A percentile compares a stretch with the other conserved stretches of the same genome.
phyloP scores from a whole-genome alignment of 2,329 filamentous ascomycete species.

The Exserohilum turcica region DNA sequence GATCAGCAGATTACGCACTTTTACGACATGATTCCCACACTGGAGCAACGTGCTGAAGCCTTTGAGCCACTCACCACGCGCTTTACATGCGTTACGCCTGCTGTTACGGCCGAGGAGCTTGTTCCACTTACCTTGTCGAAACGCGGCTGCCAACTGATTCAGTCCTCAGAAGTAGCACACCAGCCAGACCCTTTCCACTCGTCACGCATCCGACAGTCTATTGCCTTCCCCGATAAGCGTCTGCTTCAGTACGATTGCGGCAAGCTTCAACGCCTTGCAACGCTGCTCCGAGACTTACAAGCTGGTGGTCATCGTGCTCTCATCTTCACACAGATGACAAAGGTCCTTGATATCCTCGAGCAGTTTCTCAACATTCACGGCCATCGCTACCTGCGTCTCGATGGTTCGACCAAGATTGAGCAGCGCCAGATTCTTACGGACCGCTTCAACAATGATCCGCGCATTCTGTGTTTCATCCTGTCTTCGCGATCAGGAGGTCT shows the following conservation, averaged over 20 bases:
- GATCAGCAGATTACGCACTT: conserved; percentile 70
- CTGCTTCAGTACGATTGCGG: conserved; percentile 98
- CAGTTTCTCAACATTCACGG: conserved; percentile 98
- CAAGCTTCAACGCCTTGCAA: conserved; percentile 89
- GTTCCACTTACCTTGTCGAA: conserved; percentile 67
- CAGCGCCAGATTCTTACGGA: conserved; percentile 94
- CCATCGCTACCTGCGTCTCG: conserved; percentile 92
- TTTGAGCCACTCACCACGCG: conserved; percentile 79
- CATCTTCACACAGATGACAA: conserved; percentile 99
- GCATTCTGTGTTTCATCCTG: conserved; percentile 93
- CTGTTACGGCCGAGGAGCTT: conserved; percentile 81
- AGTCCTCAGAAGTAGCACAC: conserved; percentile 61
- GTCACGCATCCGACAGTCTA: conserved; percentile 86
- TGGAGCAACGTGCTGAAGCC: conserved; percentile 72
- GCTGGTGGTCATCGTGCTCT: conserved; percentile 88
- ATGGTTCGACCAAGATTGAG: conserved; percentile 95
- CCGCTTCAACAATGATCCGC: conserved; percentile 91
- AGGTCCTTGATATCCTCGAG: conserved; percentile 95
- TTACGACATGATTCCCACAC: conserved; percentile 70
- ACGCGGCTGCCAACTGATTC: conserved; percentile 60
- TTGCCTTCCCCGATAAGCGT: conserved; percentile 94
- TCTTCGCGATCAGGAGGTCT: conserved; percentile 93
- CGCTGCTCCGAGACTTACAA: conserved; percentile 83
- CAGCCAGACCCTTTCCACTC: conserved; percentile 86
- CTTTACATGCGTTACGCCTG: conserved; percentile 91